These are phyloP conservation scores for Globisporangium canariense DNA, from an alignment of 352 stramenopile genomes.

Conservation along the genomic window DNA sequence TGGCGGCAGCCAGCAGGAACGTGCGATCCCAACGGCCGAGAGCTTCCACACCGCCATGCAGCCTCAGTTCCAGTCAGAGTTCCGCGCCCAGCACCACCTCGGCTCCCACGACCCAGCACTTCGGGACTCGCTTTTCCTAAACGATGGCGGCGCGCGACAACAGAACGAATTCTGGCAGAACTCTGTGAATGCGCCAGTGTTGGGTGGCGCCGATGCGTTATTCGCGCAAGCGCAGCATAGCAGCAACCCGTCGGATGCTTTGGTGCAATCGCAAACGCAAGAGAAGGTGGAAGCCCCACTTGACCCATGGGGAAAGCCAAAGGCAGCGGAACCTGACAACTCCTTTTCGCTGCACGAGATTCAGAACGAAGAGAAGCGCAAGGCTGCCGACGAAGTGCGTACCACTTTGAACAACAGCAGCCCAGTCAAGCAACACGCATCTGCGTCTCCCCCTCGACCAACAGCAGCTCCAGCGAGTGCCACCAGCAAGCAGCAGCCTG, in stretches of 20 bases:
- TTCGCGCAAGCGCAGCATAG: slow-evolving; percentile 7
- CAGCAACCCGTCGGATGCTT: background rate
- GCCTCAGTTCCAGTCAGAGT: slow-evolving; percentile 51
- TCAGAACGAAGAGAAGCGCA: slow-evolving; percentile 44
- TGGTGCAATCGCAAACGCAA: slow-evolving; percentile 1
- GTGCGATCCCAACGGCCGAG: slow-evolving; percentile 23
- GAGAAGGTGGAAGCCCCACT: slow-evolving; percentile 16
- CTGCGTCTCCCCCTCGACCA: slow-evolving; percentile 13
- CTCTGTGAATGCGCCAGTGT: slow-evolving; percentile 1
- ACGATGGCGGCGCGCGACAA: slow-evolving; percentile 16
- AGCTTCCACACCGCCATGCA: slow-evolving; percentile 38
- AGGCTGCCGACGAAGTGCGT: slow-evolving; percentile 20
- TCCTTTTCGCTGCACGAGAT: slow-evolving; percentile 37
- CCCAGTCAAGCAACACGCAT: background rate
- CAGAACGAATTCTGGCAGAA: slow-evolving; percentile 21
- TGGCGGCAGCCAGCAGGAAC: slow-evolving; percentile 22
- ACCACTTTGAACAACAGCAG: slow-evolving; percentile 2
- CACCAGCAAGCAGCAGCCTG: slow-evolving; percentile 16
- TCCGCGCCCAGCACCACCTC: slow-evolving; percentile 37
- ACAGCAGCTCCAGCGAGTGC: background rate
- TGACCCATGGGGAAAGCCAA: slow-evolving; percentile 35
- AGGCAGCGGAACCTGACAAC: slow-evolving; percentile 17
- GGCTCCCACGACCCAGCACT: slow-evolving; percentile 17
- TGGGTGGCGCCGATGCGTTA: slow-evolving; percentile 1
- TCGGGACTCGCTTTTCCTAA: slow-evolving; percentile 33